Conservation (phyloP, 345 rosid genomes). For the Litchi chinensis region DNA sequence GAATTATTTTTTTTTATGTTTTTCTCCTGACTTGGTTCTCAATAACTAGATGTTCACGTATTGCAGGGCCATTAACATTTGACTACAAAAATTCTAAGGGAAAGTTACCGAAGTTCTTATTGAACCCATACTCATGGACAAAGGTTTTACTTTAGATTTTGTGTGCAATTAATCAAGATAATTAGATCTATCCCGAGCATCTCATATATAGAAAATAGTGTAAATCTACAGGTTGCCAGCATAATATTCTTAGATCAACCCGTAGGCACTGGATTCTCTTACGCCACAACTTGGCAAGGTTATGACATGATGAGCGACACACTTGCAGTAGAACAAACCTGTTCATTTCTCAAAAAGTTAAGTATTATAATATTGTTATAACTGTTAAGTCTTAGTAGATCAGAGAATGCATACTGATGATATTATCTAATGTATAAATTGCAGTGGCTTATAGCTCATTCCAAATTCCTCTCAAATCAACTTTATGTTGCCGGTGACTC, state of each 20-base stretch:
- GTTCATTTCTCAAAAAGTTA: constrained; percentile 36
- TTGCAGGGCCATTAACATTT: neutral
- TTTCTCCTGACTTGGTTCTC: neutral
- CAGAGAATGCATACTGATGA: too few relatives aligned
- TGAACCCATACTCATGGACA: constrained; percentile 5
- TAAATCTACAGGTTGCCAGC: constrained; percentile 29
- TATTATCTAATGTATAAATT: neutral
- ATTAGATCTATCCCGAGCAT: too few relatives aligned
- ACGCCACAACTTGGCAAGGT: constrained; percentile 30
- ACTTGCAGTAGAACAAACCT: constrained; percentile 20
- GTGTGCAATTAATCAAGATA: too few relatives aligned
- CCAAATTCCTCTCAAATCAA: constrained; percentile 8
- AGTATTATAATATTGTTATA: neutral
- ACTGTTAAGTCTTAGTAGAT: too few relatives aligned
- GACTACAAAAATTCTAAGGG: neutral
- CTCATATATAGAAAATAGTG: too few relatives aligned
- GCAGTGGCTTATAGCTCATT: constrained; percentile 22
- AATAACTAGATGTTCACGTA: neutral
- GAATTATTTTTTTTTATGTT: neutral
- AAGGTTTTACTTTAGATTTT: neutral
- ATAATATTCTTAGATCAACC: constrained; percentile 42
- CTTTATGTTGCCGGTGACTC: constrained; percentile 22
- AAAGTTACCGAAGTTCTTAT: neutral
- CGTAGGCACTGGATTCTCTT: constrained; percentile 42
- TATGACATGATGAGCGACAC: constrained; percentile 23